Evolutionary conservation across 2,329 filamentous ascomycete genomes (phyloP), one percentile per base, ranked within the genome.

Genomic region (Fusarium tricinctum): DNA sequence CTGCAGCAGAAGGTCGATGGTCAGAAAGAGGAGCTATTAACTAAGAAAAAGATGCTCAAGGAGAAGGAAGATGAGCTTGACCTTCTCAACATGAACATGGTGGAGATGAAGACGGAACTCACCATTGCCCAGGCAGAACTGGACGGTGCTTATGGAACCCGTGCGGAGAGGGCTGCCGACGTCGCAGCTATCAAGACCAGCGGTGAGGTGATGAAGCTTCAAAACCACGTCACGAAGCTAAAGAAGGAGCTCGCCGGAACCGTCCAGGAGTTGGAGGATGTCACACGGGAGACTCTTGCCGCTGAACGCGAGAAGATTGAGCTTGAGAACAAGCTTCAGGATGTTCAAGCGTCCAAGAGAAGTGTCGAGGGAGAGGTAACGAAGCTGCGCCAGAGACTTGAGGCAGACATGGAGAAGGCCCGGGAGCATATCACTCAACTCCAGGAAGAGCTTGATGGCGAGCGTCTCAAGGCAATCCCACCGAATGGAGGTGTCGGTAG

Each of bases 41-140:
- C 65, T 20, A 82, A 82, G 46, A 80, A 83, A 66, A 81, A 83
- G 63, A 78, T 82, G 35, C 75, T 79, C 66, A 82, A 82, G 71
- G 79, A 80, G 63, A 85, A 84, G 77, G 83, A 86, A 54, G 79
- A 81, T 46, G 83, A 86, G 63, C 72, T 86, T 35, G 84, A 86
- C 50, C 77, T 79, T 55, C 78, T 86, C 53, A 85, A 85, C 75
- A 79, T 82, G 73, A 82, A 83, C 72, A 75, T 88, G 55, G 83
- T 85, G 33, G 86, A 88, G 77, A 81, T 87, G 74, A 89, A 89
- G 81, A 88, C 86, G 53, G 87, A 89, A 72, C 80, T 88, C 61
- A 88, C 86, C 45, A 84, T 89, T 71, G 85, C 86, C 50, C 85
- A 86, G 73, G 87, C 87, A 19, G 87, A 89, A 76, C 82, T 89